Percentiles rank a stretch among this genome's conserved stretches.
These are phyloP conservation scores for Geosmithia morbida DNA, from an alignment of 2,329 filamentous ascomycete genomes.

Conservation along the genomic window DNA sequence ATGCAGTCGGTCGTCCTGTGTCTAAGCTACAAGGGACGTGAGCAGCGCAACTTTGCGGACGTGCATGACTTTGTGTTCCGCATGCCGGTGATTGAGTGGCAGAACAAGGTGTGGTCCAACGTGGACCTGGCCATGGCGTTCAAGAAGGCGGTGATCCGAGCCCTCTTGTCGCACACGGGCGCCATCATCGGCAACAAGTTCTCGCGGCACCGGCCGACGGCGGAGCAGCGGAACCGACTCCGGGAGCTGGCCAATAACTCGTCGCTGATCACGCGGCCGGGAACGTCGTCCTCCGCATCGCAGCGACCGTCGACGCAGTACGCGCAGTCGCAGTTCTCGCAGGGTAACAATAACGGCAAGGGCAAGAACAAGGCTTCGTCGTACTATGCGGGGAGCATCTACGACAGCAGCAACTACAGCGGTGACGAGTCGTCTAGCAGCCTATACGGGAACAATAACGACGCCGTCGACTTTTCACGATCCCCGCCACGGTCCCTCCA, in stretches of 20 bases:
- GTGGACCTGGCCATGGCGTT: conserved; percentile 82
- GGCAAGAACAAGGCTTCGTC: background rate
- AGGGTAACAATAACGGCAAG: background rate
- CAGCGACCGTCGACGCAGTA: conserved; percentile 4
- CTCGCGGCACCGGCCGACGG: conserved; percentile 70
- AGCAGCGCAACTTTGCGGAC: conserved; percentile 89
- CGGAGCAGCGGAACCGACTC: conserved; percentile 62
- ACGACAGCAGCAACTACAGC: conserved; percentile 27
- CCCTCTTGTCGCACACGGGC: conserved; percentile 86
- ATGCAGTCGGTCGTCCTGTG: conserved; percentile 92
- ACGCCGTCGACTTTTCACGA: conserved; percentile 39
- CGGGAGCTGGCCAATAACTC: conserved; percentile 74
- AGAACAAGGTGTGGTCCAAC: conserved; percentile 99
- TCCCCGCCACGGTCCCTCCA: conserved; percentile 40
- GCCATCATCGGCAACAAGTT: conserved; percentile 98
- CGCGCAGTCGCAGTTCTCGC: too few relatives aligned
- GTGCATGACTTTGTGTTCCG: conserved; percentile 97
- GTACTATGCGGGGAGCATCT: conserved; percentile 13
- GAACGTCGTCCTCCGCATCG: conserved; percentile 20
- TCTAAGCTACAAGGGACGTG: conserved; percentile 90
- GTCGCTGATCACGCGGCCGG: conserved; percentile 36
- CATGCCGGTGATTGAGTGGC: conserved; percentile 84
- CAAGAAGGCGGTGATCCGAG: conserved; percentile 89
- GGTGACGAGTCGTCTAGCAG: conserved; percentile 41
- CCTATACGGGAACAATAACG: conserved; percentile 31